Evolutionary conservation across 2,329 filamentous ascomycete genomes (phyloP), one percentile per base, ranked within the genome.

Genomic region (Magnaporthales sp.): DNA sequence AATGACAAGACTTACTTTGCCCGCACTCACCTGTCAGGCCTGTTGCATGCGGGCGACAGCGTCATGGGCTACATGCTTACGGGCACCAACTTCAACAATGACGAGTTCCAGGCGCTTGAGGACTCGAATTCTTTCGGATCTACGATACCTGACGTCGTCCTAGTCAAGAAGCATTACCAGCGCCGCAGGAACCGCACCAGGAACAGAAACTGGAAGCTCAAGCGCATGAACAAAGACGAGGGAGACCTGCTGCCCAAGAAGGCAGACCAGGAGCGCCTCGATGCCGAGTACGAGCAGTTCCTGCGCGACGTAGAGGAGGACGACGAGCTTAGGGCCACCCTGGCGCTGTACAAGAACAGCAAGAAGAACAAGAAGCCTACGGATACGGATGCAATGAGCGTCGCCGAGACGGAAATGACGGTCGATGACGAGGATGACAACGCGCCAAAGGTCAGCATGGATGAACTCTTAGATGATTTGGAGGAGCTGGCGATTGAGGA

Each of bases 111-210:
- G 72, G 91, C 89, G 66, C 84, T 97, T 38, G 93, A 97, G 77
- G 79, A 85, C 64, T 92, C 89, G 66, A 87, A 87, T 76, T 87
- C 89, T 64, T 94, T 96, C 78, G 82, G 86, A 2, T 89, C 88
- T 3, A 88, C 84, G 3, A 91, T 99, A 67, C 95, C 95, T 0
- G 95, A 99, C 73, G 95, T 98, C 0, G 80, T 99, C 7, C 84
- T 99, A 3, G 92, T 99, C 77, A 98, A 96, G 92, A 99, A 99
- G 79, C 89, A 92, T 84, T 99, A 96, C 80, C 88, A 90, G 68
- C 79, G 80, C 67, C 88, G 91, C 72, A 89, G 91, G 82, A 89
- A 91, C 82, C 96, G 94, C 86, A 85, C 87, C 76, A 89, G 88
- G 82, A 85, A 84, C 77, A 89, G 96, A 72, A 91, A 91, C 83